Evolutionary conservation across 1,284 basidiomycete species (phyloP), one percentile per base, ranked within the genome.

Genomic region (Tylopilus sp.): DNA sequence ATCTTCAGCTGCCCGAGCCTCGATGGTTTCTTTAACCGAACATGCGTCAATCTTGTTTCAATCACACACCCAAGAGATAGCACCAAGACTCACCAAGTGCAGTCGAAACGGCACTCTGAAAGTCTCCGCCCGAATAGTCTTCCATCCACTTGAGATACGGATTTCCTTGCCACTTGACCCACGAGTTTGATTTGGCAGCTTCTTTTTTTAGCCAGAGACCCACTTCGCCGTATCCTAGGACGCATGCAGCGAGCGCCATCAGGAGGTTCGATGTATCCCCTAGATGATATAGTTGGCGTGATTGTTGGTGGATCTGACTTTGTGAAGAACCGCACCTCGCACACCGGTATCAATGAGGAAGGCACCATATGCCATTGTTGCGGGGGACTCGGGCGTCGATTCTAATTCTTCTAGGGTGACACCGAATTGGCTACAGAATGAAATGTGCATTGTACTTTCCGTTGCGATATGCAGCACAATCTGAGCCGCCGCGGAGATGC

Each of bases 191-290:
- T 39, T 77, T 76, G 26, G 75, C 71, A 1, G 89, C 84, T 67
- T 91, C 84, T 58, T 82, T 86, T 77, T 86, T 87, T 56, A 94
- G 81, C 92, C 89, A 97, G 52, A 95, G 81, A 0, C 96, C 97
- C 0, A 97, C 94, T 77, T 98, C 95, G n/a, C 95, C 97, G 74
- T 98, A 99, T 0, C 97, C 97, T 0, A 98, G 81, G 18, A 98
- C 83, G 77, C 97, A 99, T 7, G 94, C 92, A 22, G 92, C 89
- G 3, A 97, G 87, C 0, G 95, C 94, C 76, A 98, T 91, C 29
- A 94, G 80, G 16, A 97, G 81, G 67, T 90, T 91, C 36, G 90
- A 87, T 18, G 89, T 79, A 74, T 96, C 94, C 6, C 95, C 89
- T 92, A 33, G 12, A 56, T 16, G 56, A 24, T 41, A 22, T 29